Evolutionary conservation across 768 basidiomycete genomes (phyloP).

Genomic region (Leccinum fibrillosum): DNA sequence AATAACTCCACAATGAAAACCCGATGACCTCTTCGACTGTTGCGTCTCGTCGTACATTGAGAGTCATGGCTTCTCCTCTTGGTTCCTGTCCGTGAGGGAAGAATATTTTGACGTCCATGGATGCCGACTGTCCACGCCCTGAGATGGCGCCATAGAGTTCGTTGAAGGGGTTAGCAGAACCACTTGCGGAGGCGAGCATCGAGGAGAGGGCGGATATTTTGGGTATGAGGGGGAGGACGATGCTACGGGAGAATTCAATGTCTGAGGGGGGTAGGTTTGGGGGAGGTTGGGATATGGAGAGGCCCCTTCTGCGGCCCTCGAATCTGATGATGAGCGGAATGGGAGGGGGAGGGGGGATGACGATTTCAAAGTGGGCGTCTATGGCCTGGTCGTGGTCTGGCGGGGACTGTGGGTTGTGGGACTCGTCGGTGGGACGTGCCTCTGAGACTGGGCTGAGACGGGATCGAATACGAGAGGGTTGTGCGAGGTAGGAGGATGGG

Average conservation of each 20-base stretch:
- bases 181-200: constrained; percentile 65
- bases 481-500: constrained; percentile 44
- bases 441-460: constrained; percentile 68
- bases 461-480: constrained; percentile 36
- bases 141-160: constrained; percentile 85
- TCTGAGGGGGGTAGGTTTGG: constrained; percentile 15
- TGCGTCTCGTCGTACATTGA: constrained; percentile 82
- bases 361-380: constrained; percentile 54
- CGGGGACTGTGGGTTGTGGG: constrained; percentile 21
- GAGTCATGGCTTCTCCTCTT: constrained; percentile 56
- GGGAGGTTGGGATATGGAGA: constrained; percentile 27
- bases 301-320: constrained; percentile 28
- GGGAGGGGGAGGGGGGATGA: constrained; percentile 38
- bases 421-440: constrained; percentile 34
- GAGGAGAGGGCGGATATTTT: constrained; percentile 66
- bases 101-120: constrained; percentile 68
- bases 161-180: constrained; percentile 78
- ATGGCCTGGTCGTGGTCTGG: constrained; percentile 25
- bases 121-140: constrained; percentile 64
- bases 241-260: constrained; percentile 51
- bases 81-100: constrained; percentile 79
- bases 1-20: constrained; percentile 87
- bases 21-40: constrained; percentile 96
- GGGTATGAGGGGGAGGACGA: constrained; percentile 41
- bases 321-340: constrained; percentile 20